Evolutionary conservation across 1,284 basidiomycete species (phyloP).

Genomic region (Wallemia mellicola): DNA sequence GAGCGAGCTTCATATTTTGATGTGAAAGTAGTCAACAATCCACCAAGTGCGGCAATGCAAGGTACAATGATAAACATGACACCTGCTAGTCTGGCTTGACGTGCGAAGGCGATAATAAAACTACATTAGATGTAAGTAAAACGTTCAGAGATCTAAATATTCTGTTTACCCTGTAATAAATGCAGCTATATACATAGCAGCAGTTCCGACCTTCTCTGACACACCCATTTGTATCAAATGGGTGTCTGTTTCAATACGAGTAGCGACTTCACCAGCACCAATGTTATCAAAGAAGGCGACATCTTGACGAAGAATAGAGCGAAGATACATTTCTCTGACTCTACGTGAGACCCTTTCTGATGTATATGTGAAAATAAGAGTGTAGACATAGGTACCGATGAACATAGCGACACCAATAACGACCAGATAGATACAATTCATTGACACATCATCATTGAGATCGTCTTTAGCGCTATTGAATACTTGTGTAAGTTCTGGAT

Average conservation of each 20-base stretch:
- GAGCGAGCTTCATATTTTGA: conserved; percentile 15
- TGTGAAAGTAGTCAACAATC: not conserved
- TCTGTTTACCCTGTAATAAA: conserved; percentile 10
- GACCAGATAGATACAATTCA: not conserved
- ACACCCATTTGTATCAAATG: conserved; percentile 25
- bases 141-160: too few species aligned
- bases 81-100: conserved; percentile 20
- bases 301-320: conserved; percentile 22
- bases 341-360: conserved; percentile 69
- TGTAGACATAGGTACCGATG: conserved; percentile 28
- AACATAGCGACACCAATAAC: conserved; percentile 22
- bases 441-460: not conserved
- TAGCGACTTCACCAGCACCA: conserved; percentile 81
- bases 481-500: not conserved
- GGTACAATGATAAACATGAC: conserved; percentile 8
- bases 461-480: conserved; percentile 11
- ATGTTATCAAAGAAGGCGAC: conserved; percentile 73
- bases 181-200: conserved; percentile 17
- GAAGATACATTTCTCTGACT: conserved; percentile 17
- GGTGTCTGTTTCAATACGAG: conserved; percentile 78
- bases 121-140: too few species aligned
- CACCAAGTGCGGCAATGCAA: not conserved
- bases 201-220: conserved; percentile 44
- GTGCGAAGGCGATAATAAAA: conserved; percentile 49
- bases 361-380: conserved; percentile 63